Base-by-base conservation (phyloP, 306 rosid genomes). In the Fagus sylvatica region DNA sequence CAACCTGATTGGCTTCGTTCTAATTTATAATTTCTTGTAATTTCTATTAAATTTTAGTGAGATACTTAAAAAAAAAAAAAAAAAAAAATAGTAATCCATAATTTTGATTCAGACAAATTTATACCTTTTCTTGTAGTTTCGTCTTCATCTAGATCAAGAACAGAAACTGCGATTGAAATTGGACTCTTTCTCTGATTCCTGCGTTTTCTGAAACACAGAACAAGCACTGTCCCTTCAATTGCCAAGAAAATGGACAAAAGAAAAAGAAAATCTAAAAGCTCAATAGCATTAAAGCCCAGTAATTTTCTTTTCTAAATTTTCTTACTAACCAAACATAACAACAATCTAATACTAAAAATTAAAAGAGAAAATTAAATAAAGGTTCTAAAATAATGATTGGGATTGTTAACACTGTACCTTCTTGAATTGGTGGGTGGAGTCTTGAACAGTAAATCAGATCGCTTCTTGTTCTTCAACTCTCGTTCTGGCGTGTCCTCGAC, bases 401-500 rank as follows among this genome's bases (percentile, higher is more conserved):
- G 59, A 2, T 73, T 66, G 60, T 9, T n/a, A 8, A 30, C 49
- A 79, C 36, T 74, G 30, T 65, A 90, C 97, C 97, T 87, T 85
- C 89, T 84, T 37, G 98, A 88, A 90, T 71, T 86, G 71, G 85
- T 78, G 42, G 85, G 83, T 8, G 99, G 96, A 30, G 93, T 89
- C 79, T 90, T 90, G 84, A 85, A 73, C 72, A 51, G 81, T 37
- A 83, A 69, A 80, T 74, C 79, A 2, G 59, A 76, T 46, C 94
- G 96, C 40, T 68, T 88, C 84, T 82, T 89, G 74, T 67, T 73
- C 80, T 86, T 89, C 6, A 33, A 37, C 72, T 86, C 84, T 84
- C 98, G 79, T 0, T 88, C 98, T 0, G 97, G 97, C 1, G 99
- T 93, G 76, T 93, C 98, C 28, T 96, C 98, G 28, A 96, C 92